Evolutionary conservation across 805 yeast genomes (phyloP), one percentile per base, ranked within the genome.

Genomic region (Hanseniaspora valbyensis): DNA sequence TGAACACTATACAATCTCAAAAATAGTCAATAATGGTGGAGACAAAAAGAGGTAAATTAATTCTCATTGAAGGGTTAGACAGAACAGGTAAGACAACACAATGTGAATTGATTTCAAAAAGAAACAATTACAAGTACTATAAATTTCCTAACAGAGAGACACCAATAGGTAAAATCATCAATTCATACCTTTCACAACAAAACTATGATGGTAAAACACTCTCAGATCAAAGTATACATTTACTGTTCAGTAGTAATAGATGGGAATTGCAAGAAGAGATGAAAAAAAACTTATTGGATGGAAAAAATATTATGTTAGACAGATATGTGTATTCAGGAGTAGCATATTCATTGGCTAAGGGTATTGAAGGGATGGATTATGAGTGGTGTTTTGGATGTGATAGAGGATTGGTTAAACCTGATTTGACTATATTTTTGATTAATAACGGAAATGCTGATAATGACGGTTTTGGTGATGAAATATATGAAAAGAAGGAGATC

Each of bases 41-140:
- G 25, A 34, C 2, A n/a, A 39, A 13, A 3, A 56, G 96, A 54
- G 97, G 96, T 2, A 72, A 75, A 42, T 68, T 92, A 34, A 81
- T 92, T 21, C 74, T 87, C 1, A 72, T 92, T 2, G 99, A 92
- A 65, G 99, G 99, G 0, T 75, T 92, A 1, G 99, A 92, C 60
- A 69, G 99, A 44, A 82, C 96, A 0, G 99, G 99, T 0, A 92
- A 92, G 60, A 77, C 95, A 2, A 88, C 96, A 0, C 98, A 92
- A 61, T 74, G 82, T 6, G 60, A 64, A 2, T 56, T 60, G 2
- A 57, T 83, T 9, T 57, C 68, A 0, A 59, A 66, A 0, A 57
- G 56, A 4, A 56, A 71, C 1, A 69, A 70, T 1, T 59, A 66
- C 4, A 73, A 73, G 3, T 65, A 83, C 32, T 59, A 83, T 54